Conservation (phyloP, 2,329 filamentous ascomycete species). For the Cyphellophora europaea region DNA sequence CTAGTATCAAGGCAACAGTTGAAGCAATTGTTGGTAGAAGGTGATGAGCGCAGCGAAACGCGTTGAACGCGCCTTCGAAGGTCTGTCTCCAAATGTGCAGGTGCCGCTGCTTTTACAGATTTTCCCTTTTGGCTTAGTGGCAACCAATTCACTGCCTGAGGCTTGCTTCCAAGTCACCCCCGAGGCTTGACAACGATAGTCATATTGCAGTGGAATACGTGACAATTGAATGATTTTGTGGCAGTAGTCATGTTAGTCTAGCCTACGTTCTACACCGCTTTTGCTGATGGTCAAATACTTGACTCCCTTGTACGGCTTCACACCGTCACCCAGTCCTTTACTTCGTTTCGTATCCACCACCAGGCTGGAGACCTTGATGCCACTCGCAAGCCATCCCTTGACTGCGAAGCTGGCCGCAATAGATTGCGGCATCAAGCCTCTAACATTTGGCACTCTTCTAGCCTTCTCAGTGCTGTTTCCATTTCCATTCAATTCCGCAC, state of each 20-base stretch:
- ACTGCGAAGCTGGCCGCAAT: constrained; percentile 58
- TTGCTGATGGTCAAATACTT: constrained; percentile 78
- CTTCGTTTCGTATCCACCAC: constrained; percentile 67
- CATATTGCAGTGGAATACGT: no score
- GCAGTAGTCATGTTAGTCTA: constrained; percentile 3
- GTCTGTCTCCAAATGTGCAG: no score
- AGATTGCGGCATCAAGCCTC: constrained; percentile 70
- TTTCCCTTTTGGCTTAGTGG: no score
- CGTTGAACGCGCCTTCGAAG: no score
- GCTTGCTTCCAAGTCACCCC: no score
- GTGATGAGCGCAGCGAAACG: no score
- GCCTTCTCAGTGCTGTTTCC: constrained; percentile 12
- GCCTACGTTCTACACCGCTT: constrained; percentile 40
- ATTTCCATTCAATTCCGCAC: constrained; percentile 7
- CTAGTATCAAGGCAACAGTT: no score
- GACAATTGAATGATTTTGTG: no score
- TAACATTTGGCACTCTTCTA: constrained; percentile 47
- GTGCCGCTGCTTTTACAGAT: no score
- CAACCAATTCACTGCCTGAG: no score
- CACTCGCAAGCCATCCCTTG: constrained; percentile 56
- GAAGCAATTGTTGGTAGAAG: no score
- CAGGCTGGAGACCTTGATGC: constrained; percentile 53
- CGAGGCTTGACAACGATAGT: no score
- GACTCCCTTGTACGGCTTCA: constrained; percentile 95
- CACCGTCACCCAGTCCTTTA: constrained; percentile 71